These are phyloP conservation scores for Hevea brasiliensis DNA, from an alignment of 345 rosid genomes.

Conservation along the genomic window DNA sequence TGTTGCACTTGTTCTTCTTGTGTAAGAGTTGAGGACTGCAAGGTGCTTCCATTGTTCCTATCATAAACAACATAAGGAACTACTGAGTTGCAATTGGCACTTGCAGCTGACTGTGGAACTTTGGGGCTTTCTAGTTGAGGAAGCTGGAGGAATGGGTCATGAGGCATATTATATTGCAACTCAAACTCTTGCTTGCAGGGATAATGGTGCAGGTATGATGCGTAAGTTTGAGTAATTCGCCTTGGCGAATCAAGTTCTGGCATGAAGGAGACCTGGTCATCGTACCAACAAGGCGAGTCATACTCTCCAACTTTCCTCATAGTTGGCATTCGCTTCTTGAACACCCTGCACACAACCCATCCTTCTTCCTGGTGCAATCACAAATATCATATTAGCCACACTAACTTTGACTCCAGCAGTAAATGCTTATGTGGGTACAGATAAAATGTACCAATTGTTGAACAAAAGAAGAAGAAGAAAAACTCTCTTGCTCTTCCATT, in stretches of 20 bases:
- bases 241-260: constrained; percentile 63
- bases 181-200: constrained; percentile 85
- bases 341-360: constrained; percentile 96
- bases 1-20: constrained; percentile 55
- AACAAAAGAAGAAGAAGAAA: too few relatives aligned
- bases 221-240: constrained; percentile 46
- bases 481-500: too few relatives aligned
- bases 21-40: constrained; percentile 57
- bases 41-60: constrained; percentile 49
- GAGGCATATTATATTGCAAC: constrained; percentile 50
- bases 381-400: constrained; percentile 10
- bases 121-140: constrained; percentile 83
- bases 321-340: constrained; percentile 78
- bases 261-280: constrained; percentile 77
- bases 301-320: constrained; percentile 51
- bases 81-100: constrained; percentile 45
- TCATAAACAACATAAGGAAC: constrained; percentile 44
- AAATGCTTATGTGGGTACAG: too few relatives aligned
- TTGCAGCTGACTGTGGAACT: constrained; percentile 50
- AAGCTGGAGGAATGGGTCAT: constrained; percentile 66
- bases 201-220: constrained; percentile 51
- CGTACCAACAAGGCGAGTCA: constrained; percentile 78
- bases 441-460: background rate
- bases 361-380: constrained; percentile 61
- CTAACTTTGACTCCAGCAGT: background rate